Conservation (phyloP, 495 filamentous ascomycete genomes). For the Cercophora scortea region DNA sequence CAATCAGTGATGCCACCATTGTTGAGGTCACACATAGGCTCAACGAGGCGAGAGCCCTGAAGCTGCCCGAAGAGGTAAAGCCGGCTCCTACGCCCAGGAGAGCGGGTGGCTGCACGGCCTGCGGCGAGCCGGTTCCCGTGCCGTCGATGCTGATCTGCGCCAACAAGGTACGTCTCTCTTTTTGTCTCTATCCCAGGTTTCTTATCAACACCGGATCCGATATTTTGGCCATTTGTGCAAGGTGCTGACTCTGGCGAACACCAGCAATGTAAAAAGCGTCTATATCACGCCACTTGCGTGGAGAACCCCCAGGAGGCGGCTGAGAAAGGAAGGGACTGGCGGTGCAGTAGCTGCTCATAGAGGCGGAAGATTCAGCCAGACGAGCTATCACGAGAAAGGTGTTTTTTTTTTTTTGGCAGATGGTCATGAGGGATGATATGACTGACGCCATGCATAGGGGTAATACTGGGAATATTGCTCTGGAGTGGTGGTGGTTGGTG, state of each 20-base stretch:
- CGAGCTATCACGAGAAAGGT: too few species aligned
- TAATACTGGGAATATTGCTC: too few species aligned
- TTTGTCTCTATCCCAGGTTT: not conserved
- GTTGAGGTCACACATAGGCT: constrained; percentile 28
- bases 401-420: not conserved
- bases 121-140: constrained; percentile 31
- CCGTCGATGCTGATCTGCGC: constrained; percentile 31
- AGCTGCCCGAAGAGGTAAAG: constrained; percentile 6
- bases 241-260: constrained; percentile 8
- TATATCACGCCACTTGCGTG: constrained; percentile 22
- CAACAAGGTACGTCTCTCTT: constrained; percentile 30
- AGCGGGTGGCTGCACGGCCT: constrained; percentile 28
- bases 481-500: too few species aligned
- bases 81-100: constrained; percentile 15
- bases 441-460: too few species aligned
- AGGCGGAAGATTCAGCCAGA: too few species aligned
- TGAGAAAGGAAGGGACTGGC: constrained; percentile 7
- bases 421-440: constrained; percentile 1
- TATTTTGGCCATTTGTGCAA: not conserved
- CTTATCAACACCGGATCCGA: not conserved
- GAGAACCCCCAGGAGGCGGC: constrained; percentile 7
- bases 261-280: constrained; percentile 28
- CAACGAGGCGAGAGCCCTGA: constrained; percentile 21
- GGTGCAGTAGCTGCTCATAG: constrained; percentile 1
- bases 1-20: constrained; percentile 27